Evolutionary conservation across 176 grass and related monocot genomes (phyloP).

Genomic region (Bothriochloa decipiens): DNA sequence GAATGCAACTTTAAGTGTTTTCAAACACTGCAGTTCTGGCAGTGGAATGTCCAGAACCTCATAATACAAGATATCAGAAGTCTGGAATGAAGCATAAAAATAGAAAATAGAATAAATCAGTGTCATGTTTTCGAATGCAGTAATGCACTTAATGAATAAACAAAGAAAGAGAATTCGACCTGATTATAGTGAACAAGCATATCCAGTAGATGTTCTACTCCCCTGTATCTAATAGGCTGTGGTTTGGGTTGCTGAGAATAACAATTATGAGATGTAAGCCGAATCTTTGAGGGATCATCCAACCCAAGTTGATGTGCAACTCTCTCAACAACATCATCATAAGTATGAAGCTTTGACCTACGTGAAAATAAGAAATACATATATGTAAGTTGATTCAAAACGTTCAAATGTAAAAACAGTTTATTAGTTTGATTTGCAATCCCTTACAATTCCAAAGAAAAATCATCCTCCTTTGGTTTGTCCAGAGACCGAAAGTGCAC

Average conservation of each 20-base stretch:
- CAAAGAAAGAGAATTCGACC: conserved; percentile 40
- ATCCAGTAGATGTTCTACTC: conserved; percentile 84
- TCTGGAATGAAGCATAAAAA: conserved; percentile 56
- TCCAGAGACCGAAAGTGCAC: conserved; percentile 91
- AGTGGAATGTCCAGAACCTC: conserved; percentile 95
- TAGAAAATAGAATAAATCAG: not conserved
- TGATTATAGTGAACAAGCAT: conserved; percentile 99
- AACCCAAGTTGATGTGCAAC: conserved; percentile 75
- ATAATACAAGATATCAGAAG: conserved; percentile 97
- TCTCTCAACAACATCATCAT: conserved; percentile 95
- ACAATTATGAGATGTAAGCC: conserved; percentile 97
- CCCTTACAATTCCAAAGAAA: conserved; percentile 90
- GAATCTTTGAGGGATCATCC: conserved; percentile 91
- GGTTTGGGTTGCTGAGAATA: conserved; percentile 99
- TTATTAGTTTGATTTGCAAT: conserved; percentile 8
- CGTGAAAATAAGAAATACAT: conserved; percentile 36
- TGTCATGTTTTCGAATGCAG: not conserved
- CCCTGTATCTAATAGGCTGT: conserved; percentile 87
- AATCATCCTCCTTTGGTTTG: conserved; percentile 96
- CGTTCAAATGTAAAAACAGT: not conserved
- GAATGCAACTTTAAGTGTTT: conserved; percentile 99
- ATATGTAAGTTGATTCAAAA: conserved; percentile 26
- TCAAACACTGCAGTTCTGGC: conserved; percentile 96
- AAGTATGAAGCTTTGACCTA: conserved; percentile 90
- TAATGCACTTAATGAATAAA: conserved; percentile 22